Base-by-base conservation (phyloP, 208 protist genomes). In the Angomonas ambiguus region DNA sequence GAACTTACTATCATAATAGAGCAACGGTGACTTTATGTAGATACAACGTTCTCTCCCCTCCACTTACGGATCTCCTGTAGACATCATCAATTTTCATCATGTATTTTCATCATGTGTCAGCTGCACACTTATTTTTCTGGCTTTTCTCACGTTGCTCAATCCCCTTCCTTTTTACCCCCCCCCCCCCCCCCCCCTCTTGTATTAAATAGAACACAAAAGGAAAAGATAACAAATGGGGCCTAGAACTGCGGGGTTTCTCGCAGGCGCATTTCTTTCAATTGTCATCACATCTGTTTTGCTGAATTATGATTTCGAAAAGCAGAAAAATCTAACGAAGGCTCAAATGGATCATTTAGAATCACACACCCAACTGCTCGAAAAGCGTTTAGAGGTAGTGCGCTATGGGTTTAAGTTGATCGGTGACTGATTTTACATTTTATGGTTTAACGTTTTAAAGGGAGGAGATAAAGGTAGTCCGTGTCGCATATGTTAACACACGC, bases 161-260 rank as follows among this genome's bases (percentile, higher is more conserved):
- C n/a, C n/a, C n/a, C 41, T 48, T 48, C 18, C 18, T 48, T 48
- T 48, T 48, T 11, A 20, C 41, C 41, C 41, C 41, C 41, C 49
- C 16, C 49, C 16, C 49, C 49, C 49, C 49, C 49, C 49, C 16
- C 35, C 35, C 24, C 24, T 20, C 49, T 55, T 55, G 8, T 55
- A 41, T 41, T 41, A 41, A 41, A 41, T 41, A 41, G 13, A 41
- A 13, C 35, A 41, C 5, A 41, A 59, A 31, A 59, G 3, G 16
- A 30, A 62, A 45, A 24, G 4, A 5, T 42, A 27, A 10, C 13
- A 18, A n/a, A 87, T 87, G 81, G 81, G 81, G 11, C 77, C 75
- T 41, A 75, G 77, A 24, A 73, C 62, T 8, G 71, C 75, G n/a
- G 81, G 81, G 4, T 79, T 86, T 67, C 57, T 86, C 31, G 34